These are phyloP conservation scores for Diversispora epigaea DNA, from an alignment of 192 early-diverging fungal genomes.

Conservation along the genomic window DNA sequence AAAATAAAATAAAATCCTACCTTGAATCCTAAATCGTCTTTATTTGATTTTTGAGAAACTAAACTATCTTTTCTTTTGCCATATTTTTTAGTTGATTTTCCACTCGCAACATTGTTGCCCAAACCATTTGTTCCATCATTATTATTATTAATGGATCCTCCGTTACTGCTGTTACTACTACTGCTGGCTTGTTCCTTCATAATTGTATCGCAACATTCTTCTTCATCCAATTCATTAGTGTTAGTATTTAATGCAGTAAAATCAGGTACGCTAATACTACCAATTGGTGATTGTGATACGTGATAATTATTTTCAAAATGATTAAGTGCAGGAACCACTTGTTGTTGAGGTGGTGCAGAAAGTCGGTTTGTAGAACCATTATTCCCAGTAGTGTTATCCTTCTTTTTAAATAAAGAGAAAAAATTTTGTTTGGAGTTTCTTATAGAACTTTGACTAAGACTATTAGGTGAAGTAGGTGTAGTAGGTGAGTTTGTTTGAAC, in stretches of 20 bases:
- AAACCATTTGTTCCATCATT: background rate
- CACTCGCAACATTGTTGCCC: background rate
- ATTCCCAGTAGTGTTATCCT: background rate
- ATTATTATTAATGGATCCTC: background rate
- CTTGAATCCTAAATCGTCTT: conserved; percentile 18
- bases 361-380: background rate
- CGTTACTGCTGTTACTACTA: no score
- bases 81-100: conserved; percentile 4
- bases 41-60: background rate
- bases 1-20: background rate
- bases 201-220: conserved; percentile 5
- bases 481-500: background rate
- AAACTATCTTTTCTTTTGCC: conserved; percentile 22
- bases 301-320: conserved; percentile 1
- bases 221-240: conserved; percentile 4
- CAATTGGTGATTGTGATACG: conserved; percentile 2
- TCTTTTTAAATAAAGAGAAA: conserved; percentile 28
- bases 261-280: conserved; percentile 23
- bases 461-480: background rate
- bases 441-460: background rate
- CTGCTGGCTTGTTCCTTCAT: background rate
- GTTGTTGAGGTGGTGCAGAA: conserved; percentile 9
- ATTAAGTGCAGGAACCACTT: background rate
- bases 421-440: conserved; percentile 4
- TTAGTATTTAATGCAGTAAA: conserved; percentile 8